Percentiles rank a stretch among this genome's conserved stretches.
These are phyloP conservation scores for Phaeotremella skinneri DNA, from an alignment of 768 basidiomycete genomes.

Conservation along the genomic window DNA sequence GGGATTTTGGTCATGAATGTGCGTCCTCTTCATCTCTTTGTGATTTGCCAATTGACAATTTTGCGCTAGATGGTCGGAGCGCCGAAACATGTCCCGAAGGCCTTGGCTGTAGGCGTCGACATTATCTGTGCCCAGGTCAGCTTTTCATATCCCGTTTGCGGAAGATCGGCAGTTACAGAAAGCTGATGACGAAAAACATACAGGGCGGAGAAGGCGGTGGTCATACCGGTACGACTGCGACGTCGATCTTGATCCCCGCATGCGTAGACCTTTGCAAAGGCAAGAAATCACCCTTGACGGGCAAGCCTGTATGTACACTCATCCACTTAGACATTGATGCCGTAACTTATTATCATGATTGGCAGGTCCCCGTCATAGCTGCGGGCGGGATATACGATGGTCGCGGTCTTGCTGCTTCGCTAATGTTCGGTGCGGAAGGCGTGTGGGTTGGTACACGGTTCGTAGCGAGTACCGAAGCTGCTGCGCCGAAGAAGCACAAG, in stretches of 20 bases:
- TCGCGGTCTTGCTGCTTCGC: conserved; percentile 77
- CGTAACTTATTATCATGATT: background rate
- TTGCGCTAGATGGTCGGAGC: conserved; percentile 65
- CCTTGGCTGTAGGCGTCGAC: conserved; percentile 75
- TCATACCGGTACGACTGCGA: conserved; percentile 81
- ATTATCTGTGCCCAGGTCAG: conserved; percentile 75
- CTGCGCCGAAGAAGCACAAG: conserved; percentile 80
- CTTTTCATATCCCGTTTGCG: background rate
- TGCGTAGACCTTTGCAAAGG: conserved; percentile 81
- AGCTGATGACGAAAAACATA: background rate
- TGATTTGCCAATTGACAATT: conserved; percentile 7
- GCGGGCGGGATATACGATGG: conserved; percentile 92
- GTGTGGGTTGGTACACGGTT: conserved; percentile 85
- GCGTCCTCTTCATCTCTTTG: conserved; percentile 38
- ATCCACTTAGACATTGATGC: too few relatives aligned
- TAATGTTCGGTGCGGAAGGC: conserved; percentile 83
- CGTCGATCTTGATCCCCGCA: conserved; percentile 83
- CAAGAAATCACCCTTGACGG: conserved; percentile 72
- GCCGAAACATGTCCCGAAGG: conserved; percentile 62
- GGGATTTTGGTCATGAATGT: conserved; percentile 89
- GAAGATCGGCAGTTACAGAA: background rate
- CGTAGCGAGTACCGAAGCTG: conserved; percentile 76
- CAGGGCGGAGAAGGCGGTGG: conserved; percentile 88
- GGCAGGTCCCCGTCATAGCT: conserved; percentile 71
- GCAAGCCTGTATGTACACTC: conserved; percentile 58